phyloP scores from a whole-genome alignment of 208 protist species.

The Trichomonas gallinae region DNA sequence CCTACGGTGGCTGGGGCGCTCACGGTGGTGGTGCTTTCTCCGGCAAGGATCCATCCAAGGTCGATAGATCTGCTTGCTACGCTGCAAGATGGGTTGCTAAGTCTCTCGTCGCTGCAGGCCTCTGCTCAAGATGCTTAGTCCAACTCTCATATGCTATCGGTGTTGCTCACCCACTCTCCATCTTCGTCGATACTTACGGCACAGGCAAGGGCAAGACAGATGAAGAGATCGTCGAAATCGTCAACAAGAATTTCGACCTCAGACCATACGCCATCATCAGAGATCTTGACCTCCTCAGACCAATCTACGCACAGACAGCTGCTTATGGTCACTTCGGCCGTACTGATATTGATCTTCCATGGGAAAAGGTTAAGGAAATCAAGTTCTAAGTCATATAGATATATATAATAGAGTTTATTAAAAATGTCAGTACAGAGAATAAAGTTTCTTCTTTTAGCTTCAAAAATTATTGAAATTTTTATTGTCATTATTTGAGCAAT shows the following conservation, averaged over 20 bases:
- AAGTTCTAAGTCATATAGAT: not conserved
- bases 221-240: conserved; percentile 60
- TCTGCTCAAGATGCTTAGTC: conserved; percentile 76
- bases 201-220: conserved; percentile 53
- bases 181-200: conserved; percentile 95
- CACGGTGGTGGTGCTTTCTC: conserved; percentile 99
- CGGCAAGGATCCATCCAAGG: conserved; percentile 98
- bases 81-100: conserved; percentile 96
- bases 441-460: too few relatives aligned
- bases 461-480: too few relatives aligned
- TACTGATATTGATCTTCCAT: conserved; percentile 80
- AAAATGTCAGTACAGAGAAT: not conserved
- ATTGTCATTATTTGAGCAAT: too few relatives aligned
- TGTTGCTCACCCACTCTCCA: conserved; percentile 63
- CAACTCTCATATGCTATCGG: conserved; percentile 98
- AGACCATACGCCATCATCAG: conserved; percentile 84
- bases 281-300: conserved; percentile 76
- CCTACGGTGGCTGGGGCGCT: conserved; percentile 97
- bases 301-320: conserved; percentile 88
- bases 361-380: conserved; percentile 87
- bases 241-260: conserved; percentile 94
- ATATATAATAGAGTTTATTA: not conserved
- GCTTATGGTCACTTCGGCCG: conserved; percentile 96
- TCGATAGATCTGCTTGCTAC: conserved; percentile 97
- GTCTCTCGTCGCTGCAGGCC: conserved; percentile 78